Evolutionary conservation across 306 rosid species (phyloP).

Genomic region (Luffa acutangula): DNA sequence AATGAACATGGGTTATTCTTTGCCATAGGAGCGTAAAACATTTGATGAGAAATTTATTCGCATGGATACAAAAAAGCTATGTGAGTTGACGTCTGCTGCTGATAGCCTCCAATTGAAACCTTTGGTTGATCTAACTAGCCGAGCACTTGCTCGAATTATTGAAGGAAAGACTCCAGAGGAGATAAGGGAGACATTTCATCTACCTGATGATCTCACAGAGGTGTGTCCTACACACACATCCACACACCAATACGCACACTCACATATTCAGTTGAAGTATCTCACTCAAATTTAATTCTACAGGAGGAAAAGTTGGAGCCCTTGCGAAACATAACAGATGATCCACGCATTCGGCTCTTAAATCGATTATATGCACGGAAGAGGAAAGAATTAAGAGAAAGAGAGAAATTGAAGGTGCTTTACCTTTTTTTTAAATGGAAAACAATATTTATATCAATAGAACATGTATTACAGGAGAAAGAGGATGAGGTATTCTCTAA

Average conservation of each 20-base stretch:
- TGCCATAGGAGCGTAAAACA: constrained; percentile 55
- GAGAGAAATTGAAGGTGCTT: constrained; percentile 64
- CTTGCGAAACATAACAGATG: constrained; percentile 61
- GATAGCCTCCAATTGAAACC: constrained; percentile 88
- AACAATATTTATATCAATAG: background rate
- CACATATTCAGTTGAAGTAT: constrained; percentile 14
- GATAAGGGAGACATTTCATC: constrained; percentile 81
- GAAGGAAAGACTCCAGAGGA: constrained; percentile 93
- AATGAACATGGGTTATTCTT: constrained; percentile 21
- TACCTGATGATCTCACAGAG: constrained; percentile 93
- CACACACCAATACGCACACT: background rate
- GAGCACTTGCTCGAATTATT: constrained; percentile 87
- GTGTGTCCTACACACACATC: constrained; percentile 22
- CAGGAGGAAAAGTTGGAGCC: constrained; percentile 96
- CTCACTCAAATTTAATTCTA: constrained; percentile 19
- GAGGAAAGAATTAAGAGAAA: constrained; percentile 70
- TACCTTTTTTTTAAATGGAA: background rate
- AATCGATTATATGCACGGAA: constrained; percentile 80
- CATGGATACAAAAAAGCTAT: constrained; percentile 68
- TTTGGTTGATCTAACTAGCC: constrained; percentile 79
- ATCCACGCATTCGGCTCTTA: constrained; percentile 90
- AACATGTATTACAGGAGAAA: background rate
- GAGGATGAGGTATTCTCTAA: background rate
- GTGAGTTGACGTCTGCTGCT: constrained; percentile 85
- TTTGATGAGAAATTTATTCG: constrained; percentile 67